phyloP scores from a whole-genome alignment of 306 rosid species.

The Trifolium dubium region DNA sequence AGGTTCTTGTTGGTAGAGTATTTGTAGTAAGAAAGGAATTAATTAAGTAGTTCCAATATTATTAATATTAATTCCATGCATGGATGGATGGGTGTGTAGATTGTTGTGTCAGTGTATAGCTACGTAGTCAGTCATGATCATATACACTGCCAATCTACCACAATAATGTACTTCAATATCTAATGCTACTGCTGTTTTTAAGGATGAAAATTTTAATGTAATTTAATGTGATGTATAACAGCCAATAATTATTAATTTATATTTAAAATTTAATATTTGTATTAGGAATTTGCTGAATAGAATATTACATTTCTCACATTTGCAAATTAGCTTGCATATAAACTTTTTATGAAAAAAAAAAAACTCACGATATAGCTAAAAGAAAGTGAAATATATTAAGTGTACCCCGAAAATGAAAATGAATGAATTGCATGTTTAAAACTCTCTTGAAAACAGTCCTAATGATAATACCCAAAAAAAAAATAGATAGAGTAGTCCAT shows the following conservation, averaged over 20 bases:
- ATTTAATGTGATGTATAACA: neutral
- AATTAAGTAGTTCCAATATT: neutral
- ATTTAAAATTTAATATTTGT: neutral
- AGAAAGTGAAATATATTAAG: too few species aligned
- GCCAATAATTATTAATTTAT: neutral
- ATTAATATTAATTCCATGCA: neutral
- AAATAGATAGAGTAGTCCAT: too few species aligned
- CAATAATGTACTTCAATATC: neutral
- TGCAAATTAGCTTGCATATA: too few species aligned
- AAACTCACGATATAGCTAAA: too few species aligned
- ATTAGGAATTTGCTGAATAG: too few species aligned
- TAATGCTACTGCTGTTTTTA: neutral
- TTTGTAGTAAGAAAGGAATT: neutral
- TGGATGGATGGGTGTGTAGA: neutral
- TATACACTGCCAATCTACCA: slow-evolving; percentile 11
- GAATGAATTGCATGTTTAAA: too few species aligned
- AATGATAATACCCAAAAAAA: too few species aligned
- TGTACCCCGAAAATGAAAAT: too few species aligned
- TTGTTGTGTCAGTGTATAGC: slow-evolving; percentile 16
- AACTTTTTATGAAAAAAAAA: too few species aligned
- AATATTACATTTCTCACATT: too few species aligned
- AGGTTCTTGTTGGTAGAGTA: neutral
- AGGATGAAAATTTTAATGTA: neutral
- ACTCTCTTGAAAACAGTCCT: too few species aligned
- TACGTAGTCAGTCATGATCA: slow-evolving; percentile 1